Evolutionary conservation across 2,329 filamentous ascomycete species (phyloP).

Genomic region (Verticillium albo-atrum): DNA sequence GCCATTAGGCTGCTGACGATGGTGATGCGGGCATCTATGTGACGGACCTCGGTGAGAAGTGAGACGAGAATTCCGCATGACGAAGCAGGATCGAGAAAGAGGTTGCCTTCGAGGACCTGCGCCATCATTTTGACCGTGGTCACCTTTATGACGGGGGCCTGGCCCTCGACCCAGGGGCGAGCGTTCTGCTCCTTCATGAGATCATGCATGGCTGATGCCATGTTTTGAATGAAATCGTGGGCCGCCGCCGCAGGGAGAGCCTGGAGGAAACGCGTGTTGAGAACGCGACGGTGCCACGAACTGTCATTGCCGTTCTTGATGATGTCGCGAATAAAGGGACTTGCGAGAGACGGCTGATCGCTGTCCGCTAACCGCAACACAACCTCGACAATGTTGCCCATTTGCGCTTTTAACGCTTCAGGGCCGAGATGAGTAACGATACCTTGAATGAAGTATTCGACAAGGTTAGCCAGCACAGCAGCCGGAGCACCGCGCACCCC

Average conservation of each 20-base stretch:
- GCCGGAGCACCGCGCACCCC: not conserved
- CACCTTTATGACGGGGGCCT: conserved; percentile 24
- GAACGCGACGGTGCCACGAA: conserved; percentile 25
- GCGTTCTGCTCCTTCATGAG: conserved; percentile 20
- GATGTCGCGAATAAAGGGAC: conserved; percentile 22
- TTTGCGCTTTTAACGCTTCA: conserved; percentile 8
- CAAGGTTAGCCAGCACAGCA: conserved; percentile 12
- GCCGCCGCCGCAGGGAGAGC: conserved; percentile 19
- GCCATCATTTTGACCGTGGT: conserved; percentile 33
- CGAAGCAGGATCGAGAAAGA: conserved; percentile 17
- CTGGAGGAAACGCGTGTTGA: conserved; percentile 20
- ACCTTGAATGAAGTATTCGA: conserved; percentile 12
- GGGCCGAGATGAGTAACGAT: conserved; percentile 12
- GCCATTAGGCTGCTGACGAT: conserved; percentile 22
- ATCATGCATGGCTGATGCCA: conserved; percentile 21
- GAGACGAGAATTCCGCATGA: conserved; percentile 21
- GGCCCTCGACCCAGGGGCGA: not conserved
- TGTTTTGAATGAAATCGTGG: conserved; percentile 18
- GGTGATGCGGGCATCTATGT: conserved; percentile 25
- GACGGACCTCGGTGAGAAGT: conserved; percentile 22
- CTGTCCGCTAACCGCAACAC: conserved; percentile 17
- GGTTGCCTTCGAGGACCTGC: conserved; percentile 22
- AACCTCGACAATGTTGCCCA: conserved; percentile 11
- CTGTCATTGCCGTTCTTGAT: conserved; percentile 23
- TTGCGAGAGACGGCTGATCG: conserved; percentile 23